Evolutionary conservation across 805 yeast genomes (phyloP), one percentile per base, ranked within the genome.

Genomic region (Limtongozyma cylindracea): DNA sequence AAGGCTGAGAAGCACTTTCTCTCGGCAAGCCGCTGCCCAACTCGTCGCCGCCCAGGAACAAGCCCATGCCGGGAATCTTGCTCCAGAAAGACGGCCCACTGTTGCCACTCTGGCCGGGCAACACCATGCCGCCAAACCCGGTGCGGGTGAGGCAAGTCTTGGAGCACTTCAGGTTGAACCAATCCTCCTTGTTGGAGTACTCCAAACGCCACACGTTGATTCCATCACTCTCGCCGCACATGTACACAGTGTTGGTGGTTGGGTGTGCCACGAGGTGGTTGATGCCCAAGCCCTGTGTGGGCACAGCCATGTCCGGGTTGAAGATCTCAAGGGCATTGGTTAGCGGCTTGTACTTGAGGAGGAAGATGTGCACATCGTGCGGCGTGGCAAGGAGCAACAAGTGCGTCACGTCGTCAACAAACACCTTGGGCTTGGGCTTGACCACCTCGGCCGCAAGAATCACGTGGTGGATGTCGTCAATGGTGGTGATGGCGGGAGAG

Each of bases 201-300:
- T 64, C 68, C 24, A 88, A 49, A 37, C 77, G 84, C 93, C 94
- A 88, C 19, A 88, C 54, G 32, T 82, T 66, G 17, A 54, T 46
- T 2, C 80, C 84, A 31, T 74, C 78, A 11, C 69, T 64, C 19
- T 57, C 58, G n/a, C 92, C 91, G 6, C 74, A 56, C 41, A 91
- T 77, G 38, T 76, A 77, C 4, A 88, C 62, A 25, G 84, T 80
- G 21, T 77, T 72, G 1, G 88, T 67, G 20, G 48, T 44, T 11
- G 63, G 62, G 33, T 62, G 61, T 3, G 61, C 50, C 1, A 57
- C 50, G 23, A 84, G 60, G 19, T 61, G 56, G 34, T 62, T 61
- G 10, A 71, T 77, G 20, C 66, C 61, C 16, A 80, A 45, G 0
- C 95, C 94, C 34, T 69, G 77, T 0, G 70, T 56, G 4, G 91